Evolutionary conservation across 2,329 filamentous ascomycete genomes (phyloP).

Genomic region (Neonectria punicea): DNA sequence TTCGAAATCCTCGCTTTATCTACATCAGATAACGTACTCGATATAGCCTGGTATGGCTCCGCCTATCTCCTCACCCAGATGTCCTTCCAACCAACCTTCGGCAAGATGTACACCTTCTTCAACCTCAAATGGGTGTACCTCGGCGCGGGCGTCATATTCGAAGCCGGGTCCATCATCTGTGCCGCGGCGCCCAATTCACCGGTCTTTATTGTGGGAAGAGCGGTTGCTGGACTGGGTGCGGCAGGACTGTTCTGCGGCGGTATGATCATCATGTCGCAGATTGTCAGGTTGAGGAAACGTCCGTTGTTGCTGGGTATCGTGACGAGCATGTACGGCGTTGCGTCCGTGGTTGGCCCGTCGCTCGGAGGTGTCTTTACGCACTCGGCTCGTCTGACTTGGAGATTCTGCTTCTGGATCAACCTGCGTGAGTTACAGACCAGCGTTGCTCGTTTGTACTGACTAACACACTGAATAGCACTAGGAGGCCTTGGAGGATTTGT

Average conservation of each 20-base stretch:
- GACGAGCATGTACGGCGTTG: conserved; percentile 37
- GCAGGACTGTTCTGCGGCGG: conserved; percentile 31
- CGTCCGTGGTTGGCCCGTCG: conserved; percentile 31
- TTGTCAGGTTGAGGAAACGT: conserved; percentile 28
- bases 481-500: not conserved
- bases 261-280: conserved; percentile 26
- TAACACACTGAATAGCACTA: not conserved
- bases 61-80: conserved; percentile 42
- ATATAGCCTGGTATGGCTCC: conserved; percentile 43
- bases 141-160: conserved; percentile 36
- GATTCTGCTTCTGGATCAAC: conserved; percentile 41
- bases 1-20: too few species aligned
- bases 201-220: conserved; percentile 52
- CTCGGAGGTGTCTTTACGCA: conserved; percentile 37
- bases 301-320: conserved; percentile 32
- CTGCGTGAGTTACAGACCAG: conserved; percentile 21
- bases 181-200: conserved; percentile 45
- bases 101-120: conserved; percentile 47
- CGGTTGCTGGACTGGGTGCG: conserved; percentile 49
- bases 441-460: not conserved
- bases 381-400: conserved; percentile 33
- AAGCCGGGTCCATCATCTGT: conserved; percentile 42
- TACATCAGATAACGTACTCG: too few species aligned
- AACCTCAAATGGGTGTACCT: conserved; percentile 47
- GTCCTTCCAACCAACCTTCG: conserved; percentile 43